These are phyloP conservation scores for Nigrospora oryzae DNA, from an alignment of 2,329 filamentous ascomycete genomes.

Conservation along the genomic window DNA sequence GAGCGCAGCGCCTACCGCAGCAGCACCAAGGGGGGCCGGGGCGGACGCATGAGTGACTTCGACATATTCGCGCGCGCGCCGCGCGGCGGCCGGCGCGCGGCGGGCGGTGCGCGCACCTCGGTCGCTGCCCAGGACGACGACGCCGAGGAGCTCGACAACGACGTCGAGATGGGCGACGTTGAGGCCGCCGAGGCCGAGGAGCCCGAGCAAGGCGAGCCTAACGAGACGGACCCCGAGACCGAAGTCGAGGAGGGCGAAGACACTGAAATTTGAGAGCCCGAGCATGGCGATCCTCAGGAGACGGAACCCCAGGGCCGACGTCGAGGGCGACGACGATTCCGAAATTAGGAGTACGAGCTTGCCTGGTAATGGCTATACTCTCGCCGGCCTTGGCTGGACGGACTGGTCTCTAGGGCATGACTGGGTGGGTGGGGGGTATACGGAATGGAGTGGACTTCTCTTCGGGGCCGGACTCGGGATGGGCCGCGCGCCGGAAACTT, in stretches of 20 bases:
- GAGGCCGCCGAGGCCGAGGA: slow-evolving; percentile 7
- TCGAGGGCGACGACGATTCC: too few relatives aligned
- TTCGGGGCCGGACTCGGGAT: too few relatives aligned
- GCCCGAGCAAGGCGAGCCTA: slow-evolving; percentile 12
- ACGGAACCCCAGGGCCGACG: too few relatives aligned
- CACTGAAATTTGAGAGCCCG: slow-evolving; percentile 10
- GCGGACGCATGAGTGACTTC: slow-evolving; percentile 18
- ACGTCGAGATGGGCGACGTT: slow-evolving; percentile 7
- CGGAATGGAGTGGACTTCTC: too few relatives aligned
- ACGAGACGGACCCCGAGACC: slow-evolving; percentile 23
- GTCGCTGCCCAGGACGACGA: slow-evolving; percentile 3
- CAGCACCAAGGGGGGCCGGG: slow-evolving; percentile 14
- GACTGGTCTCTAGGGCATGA: too few relatives aligned
- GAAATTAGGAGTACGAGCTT: slow-evolving; percentile 9
- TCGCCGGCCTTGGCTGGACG: too few relatives aligned
- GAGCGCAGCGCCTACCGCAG: slow-evolving; percentile 30
- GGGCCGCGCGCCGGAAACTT: too few relatives aligned
- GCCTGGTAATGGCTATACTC: too few relatives aligned
- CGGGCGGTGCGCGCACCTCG: slow-evolving; percentile 11
- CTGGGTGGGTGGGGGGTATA: too few relatives aligned
- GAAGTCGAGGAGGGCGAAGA: slow-evolving; percentile 21
- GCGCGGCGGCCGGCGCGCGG: slow-evolving; percentile 11
- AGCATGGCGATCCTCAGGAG: too few relatives aligned
- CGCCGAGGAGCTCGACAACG: slow-evolving; percentile 6
- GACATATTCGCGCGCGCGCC: slow-evolving; percentile 1